These are phyloP conservation scores for Fraxinus cuspidata DNA, from an alignment of 257 asterid species.

Conservation along the genomic window DNA sequence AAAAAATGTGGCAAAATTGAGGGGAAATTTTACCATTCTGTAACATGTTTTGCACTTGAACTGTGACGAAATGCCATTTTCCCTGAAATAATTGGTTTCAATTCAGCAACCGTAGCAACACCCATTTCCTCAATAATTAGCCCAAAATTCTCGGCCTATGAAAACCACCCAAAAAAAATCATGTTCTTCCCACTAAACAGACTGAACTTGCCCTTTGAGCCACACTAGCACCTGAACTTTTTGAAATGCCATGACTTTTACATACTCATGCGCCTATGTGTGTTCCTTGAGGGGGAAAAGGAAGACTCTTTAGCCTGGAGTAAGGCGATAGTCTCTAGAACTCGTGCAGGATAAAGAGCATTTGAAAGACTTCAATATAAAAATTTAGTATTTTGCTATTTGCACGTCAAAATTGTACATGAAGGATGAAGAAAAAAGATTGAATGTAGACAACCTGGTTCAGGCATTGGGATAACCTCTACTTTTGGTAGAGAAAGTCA, in stretches of 20 bases:
- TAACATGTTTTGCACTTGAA: slow-evolving; percentile 73
- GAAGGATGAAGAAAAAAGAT: too few relatives aligned
- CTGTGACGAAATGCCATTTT: slow-evolving; percentile 76
- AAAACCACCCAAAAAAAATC: neutral
- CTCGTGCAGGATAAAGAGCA: slow-evolving; percentile 46
- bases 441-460: too few relatives aligned
- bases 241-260: slow-evolving; percentile 22
- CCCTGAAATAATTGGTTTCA: slow-evolving; percentile 85
- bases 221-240: slow-evolving; percentile 12
- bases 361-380: slow-evolving; percentile 31
- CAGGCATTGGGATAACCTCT: too few relatives aligned
- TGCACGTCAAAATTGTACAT: too few relatives aligned
- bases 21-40: slow-evolving; percentile 62
- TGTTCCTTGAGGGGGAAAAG: slow-evolving; percentile 19
- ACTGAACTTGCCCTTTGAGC: slow-evolving; percentile 11
- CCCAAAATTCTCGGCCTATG: slow-evolving; percentile 25
- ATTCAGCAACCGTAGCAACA: slow-evolving; percentile 68
- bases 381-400: neutral
- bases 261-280: slow-evolving; percentile 28
- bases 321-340: slow-evolving; percentile 39
- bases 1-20: neutral
- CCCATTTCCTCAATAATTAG: slow-evolving; percentile 53
- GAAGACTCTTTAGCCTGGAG: slow-evolving; percentile 18
- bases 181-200: slow-evolving; percentile 12
- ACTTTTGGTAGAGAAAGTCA: too few relatives aligned